A percentile compares a stretch with the other conserved stretches of the same genome.
Conservation (phyloP, 306 rosid species). For the Cyamopsis tetragonoloba region DNA sequence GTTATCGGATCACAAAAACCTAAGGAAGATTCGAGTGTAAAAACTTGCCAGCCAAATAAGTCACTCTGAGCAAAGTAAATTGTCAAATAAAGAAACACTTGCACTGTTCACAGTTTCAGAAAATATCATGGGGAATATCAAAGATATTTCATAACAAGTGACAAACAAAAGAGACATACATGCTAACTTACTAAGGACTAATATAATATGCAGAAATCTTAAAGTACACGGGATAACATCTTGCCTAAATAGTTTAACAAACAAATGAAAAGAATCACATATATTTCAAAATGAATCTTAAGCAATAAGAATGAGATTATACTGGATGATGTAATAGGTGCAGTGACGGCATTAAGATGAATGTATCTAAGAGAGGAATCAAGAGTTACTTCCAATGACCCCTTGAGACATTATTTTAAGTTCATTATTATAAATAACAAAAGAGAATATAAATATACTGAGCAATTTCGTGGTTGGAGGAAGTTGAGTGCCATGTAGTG, state of each 20-base stretch:
- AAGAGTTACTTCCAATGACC: constrained; percentile 10
- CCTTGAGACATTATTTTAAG: constrained; percentile 4
- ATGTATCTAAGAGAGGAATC: background rate
- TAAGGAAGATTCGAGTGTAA: background rate
- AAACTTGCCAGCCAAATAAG: background rate
- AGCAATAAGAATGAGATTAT: background rate
- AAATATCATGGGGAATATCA: background rate
- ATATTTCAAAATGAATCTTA: background rate
- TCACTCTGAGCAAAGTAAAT: background rate
- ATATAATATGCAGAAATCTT: background rate
- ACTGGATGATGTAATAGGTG: background rate
- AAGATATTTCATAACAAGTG: background rate
- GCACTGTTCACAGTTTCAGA: background rate
- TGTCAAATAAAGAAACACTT: background rate
- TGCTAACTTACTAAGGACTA: background rate
- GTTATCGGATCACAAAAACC: background rate
- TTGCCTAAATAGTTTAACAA: background rate
- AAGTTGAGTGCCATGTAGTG: background rate
- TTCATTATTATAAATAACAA: background rate
- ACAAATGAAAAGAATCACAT: background rate
- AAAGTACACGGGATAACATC: background rate
- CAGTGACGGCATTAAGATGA: background rate
- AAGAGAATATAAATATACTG: background rate
- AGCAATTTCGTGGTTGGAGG: background rate
- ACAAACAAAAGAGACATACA: background rate